Conservation (phyloP, 2,329 filamentous ascomycete genomes). For the Sporothrix variecibatus region DNA sequence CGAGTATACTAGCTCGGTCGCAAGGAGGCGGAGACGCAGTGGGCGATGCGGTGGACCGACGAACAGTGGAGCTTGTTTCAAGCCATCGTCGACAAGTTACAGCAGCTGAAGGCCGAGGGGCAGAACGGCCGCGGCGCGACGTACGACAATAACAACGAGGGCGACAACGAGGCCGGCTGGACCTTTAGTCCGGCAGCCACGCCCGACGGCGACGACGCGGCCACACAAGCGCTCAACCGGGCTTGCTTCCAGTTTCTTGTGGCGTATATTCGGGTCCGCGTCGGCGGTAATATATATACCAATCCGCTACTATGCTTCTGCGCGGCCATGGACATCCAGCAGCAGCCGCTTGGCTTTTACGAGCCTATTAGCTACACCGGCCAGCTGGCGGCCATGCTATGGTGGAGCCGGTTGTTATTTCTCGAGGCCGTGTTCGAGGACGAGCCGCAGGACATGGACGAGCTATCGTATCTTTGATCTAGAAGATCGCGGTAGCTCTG, state of each 20-base stretch:
- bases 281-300: not conserved
- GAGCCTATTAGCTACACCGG: not conserved
- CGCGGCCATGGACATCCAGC: not conserved
- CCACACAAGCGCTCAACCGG: not conserved
- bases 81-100: not conserved
- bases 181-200: not conserved
- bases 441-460: not conserved
- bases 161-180: not conserved
- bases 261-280: not conserved
- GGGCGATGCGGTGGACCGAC: not conserved
- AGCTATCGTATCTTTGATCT: not conserved
- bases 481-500: constrained; percentile 5
- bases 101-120: not conserved
- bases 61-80: not conserved
- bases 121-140: not conserved
- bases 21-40: not conserved
- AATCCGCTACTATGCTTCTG: not conserved
- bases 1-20: not conserved
- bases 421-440: not conserved
- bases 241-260: not conserved
- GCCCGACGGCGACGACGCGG: not conserved
- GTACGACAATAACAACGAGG: not conserved
- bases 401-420: not conserved
- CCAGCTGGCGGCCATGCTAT: not conserved
- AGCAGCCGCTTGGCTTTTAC: not conserved